Evolutionary conservation across 2,329 filamentous ascomycete genomes (phyloP).

Genomic region (Aspergillus japonicus): DNA sequence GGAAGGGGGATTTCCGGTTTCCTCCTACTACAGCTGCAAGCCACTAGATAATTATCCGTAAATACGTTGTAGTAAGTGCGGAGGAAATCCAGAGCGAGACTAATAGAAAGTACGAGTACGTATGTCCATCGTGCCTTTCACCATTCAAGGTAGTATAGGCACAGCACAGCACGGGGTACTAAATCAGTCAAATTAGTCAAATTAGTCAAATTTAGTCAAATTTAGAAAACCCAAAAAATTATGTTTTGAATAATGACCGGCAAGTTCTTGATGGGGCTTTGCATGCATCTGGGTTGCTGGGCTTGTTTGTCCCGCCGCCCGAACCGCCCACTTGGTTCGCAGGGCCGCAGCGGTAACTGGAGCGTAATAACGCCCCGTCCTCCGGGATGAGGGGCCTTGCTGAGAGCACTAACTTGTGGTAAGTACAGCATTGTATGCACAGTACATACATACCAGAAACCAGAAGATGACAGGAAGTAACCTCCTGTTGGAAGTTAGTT

Average conservation of each 20-base stretch:
- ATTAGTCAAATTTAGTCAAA: no score
- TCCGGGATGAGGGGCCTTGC: not conserved
- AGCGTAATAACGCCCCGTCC: not conserved
- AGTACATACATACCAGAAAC: no score
- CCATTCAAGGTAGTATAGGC: not conserved
- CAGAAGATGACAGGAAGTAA: no score
- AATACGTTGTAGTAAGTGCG: not conserved
- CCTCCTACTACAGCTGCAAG: no score
- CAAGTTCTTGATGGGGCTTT: constrained; percentile 1
- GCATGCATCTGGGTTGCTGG: not conserved
- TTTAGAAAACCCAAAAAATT: no score
- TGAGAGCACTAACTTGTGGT: no score
- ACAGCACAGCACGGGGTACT: not conserved
- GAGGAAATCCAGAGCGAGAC: not conserved
- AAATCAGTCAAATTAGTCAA: not conserved
- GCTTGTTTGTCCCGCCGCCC: constrained; percentile 1
- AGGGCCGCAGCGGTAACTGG: not conserved
- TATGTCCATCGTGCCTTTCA: not conserved
- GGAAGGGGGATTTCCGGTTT: no score
- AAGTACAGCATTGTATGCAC: no score
- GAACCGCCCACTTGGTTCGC: constrained; percentile 13
- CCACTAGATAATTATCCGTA: no score
- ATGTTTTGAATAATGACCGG: not conserved
- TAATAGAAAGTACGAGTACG: not conserved
- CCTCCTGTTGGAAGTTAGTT: no score